phyloP scores from a whole-genome alignment of 305 asterid species.

The Rubia occidens region DNA sequence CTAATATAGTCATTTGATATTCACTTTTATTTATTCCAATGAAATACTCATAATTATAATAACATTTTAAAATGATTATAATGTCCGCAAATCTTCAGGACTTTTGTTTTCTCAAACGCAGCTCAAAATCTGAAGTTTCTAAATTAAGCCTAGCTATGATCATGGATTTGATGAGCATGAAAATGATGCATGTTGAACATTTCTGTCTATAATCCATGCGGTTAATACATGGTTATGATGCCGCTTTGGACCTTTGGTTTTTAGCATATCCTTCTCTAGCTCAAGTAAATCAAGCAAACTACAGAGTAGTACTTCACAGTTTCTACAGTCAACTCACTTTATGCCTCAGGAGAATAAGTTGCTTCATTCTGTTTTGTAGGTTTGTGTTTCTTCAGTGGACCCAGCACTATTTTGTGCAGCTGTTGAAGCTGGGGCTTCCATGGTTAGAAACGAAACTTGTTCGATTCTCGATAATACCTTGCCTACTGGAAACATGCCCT shows the following conservation, averaged over 20 bases:
- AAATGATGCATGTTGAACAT: not conserved
- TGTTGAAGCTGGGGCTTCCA: conserved; percentile 83
- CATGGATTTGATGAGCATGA: too few species aligned
- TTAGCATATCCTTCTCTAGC: not conserved
- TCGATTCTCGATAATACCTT: not conserved
- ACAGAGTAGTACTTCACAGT: not conserved
- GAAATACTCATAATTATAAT: too few species aligned
- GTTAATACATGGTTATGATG: not conserved
- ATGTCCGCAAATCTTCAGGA: too few species aligned
- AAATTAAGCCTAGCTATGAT: not conserved
- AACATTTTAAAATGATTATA: too few species aligned
- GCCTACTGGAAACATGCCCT: not conserved
- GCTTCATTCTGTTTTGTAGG: conserved; percentile 30
- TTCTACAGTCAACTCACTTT: not conserved
- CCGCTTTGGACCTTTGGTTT: not conserved
- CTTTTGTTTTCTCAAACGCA: too few species aligned
- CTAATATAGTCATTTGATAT: too few species aligned
- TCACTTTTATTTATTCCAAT: too few species aligned
- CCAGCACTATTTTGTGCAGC: conserved; percentile 75
- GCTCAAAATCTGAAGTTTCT: not conserved
- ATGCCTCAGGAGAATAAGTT: not conserved
- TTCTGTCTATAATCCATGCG: not conserved
- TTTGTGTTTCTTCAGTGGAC: conserved; percentile 87
- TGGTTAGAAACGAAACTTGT: conserved; percentile 31
- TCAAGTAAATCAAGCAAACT: not conserved